Conservation (phyloP, 495 filamentous ascomycete genomes). For the Pseudotulostoma volvatum region DNA sequence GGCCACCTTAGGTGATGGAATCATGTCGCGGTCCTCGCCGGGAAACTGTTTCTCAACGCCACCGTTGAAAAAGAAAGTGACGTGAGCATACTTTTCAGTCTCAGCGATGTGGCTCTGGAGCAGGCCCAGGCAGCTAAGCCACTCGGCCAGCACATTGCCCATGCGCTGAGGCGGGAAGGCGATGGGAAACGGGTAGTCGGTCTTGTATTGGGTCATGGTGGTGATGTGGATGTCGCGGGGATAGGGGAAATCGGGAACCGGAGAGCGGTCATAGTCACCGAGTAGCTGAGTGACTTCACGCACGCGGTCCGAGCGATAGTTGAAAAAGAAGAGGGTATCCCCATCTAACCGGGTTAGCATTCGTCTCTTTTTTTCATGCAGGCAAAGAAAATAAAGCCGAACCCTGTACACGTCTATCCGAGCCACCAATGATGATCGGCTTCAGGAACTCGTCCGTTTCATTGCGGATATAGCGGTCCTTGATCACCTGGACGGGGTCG, state of each 20-base stretch:
- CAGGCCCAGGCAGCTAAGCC: conserved; percentile 70
- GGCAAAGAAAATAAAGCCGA: no score
- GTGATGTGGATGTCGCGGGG: conserved; percentile 80
- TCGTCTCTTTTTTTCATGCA: neutral
- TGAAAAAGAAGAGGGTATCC: conserved; percentile 98
- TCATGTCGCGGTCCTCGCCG: conserved; percentile 68
- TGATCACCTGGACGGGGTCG: conserved; percentile 74
- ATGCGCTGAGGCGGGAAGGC: conserved; percentile 91
- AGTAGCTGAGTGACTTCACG: conserved; percentile 92
- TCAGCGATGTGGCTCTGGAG: conserved; percentile 94
- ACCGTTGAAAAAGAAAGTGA: conserved; percentile 99
- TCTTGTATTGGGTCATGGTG: conserved; percentile 99
- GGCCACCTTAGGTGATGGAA: conserved; percentile 60
- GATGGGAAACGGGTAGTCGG: conserved; percentile 79
- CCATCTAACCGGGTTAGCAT: conserved; percentile 37
- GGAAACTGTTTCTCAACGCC: conserved; percentile 94
- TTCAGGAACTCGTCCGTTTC: conserved; percentile 97
- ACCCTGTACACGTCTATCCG: conserved; percentile 72
- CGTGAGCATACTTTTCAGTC: conserved; percentile 98
- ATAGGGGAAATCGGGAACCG: conserved; percentile 81
- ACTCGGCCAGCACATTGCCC: conserved; percentile 93
- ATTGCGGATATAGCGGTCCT: conserved; percentile 67
- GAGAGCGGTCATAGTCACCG: conserved; percentile 79
- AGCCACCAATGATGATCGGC: conserved; percentile 85
- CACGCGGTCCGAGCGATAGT: conserved; percentile 97